These are phyloP conservation scores for Malus domestica DNA, from an alignment of 306 rosid species.

Conservation along the genomic window DNA sequence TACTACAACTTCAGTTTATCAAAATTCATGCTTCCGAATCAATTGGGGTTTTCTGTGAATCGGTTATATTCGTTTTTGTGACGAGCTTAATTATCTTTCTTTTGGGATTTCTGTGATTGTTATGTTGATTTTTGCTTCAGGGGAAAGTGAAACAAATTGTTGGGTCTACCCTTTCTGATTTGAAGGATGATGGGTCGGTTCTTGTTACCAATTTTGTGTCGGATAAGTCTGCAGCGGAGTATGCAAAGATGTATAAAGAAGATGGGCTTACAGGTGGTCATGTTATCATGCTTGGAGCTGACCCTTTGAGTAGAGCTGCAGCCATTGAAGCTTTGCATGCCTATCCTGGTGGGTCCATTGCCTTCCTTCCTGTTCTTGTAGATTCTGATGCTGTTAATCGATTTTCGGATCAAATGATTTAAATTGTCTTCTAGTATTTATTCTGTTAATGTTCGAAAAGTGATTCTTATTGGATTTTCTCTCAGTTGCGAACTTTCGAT, in stretches of 20 bases:
- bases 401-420: not conserved
- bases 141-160: slow-evolving; percentile 94
- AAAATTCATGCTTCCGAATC: too few relatives aligned
- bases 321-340: slow-evolving; percentile 78
- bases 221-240: slow-evolving; percentile 80
- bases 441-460: not conserved
- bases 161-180: slow-evolving; percentile 83
- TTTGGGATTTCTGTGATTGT: not conserved
- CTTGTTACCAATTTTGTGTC: slow-evolving; percentile 87
- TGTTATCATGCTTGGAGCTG: slow-evolving; percentile 90
- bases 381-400: not conserved
- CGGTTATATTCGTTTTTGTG: not conserved
- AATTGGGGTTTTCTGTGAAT: not conserved
- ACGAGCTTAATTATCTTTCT: not conserved
- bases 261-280: slow-evolving; percentile 85
- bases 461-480: not conserved
- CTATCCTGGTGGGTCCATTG: slow-evolving; percentile 53
- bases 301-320: slow-evolving; percentile 72
- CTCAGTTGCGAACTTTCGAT: not conserved
- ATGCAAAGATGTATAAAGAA: slow-evolving; percentile 58
- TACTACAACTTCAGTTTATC: slow-evolving; percentile 7
- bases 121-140: slow-evolving; percentile 21
- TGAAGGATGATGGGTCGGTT: slow-evolving; percentile 48
- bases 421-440: not conserved
- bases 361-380: not conserved